phyloP scores from a whole-genome alignment of 768 basidiomycete genomes.

The Psilocybe cubensis region DNA sequence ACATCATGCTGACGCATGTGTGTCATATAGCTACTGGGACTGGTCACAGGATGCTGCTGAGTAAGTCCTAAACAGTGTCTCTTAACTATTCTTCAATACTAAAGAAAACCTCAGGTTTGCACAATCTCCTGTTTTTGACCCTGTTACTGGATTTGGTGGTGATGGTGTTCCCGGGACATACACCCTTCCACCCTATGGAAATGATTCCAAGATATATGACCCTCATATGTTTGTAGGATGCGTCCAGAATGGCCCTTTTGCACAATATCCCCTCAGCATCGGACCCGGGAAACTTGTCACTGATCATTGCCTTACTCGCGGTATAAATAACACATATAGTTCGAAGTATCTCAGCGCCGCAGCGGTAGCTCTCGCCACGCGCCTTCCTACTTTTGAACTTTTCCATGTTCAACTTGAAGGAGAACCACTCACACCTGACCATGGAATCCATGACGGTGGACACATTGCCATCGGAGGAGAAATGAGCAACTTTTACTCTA shows the following conservation, averaged over 20 bases:
- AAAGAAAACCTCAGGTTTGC: conserved; percentile 21
- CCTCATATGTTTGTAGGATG: conserved; percentile 25
- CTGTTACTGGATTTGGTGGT: conserved; percentile 35
- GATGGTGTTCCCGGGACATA: conserved; percentile 27
- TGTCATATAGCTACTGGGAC: conserved; percentile 35
- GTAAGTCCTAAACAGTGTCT: conserved; percentile 8
- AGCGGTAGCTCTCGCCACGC: conserved; percentile 25
- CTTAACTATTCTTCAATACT: conserved; percentile 10
- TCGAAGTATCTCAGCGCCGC: conserved; percentile 22
- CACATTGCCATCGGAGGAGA: conserved; percentile 39
- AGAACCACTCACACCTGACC: conserved; percentile 19
- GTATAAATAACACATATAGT: conserved; percentile 29
- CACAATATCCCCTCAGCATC: conserved; percentile 30
- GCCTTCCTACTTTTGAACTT: conserved; percentile 32
- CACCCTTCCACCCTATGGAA: conserved; percentile 25
- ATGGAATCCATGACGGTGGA: conserved; percentile 38
- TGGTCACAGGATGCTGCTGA: conserved; percentile 33
- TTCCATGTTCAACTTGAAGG: conserved; percentile 44
- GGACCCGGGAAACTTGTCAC: conserved; percentile 39
- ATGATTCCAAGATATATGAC: conserved; percentile 14
- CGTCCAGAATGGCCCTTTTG: conserved; percentile 38
- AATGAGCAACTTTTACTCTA: conserved; percentile 39
- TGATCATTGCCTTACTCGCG: conserved; percentile 36
- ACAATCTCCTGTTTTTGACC: conserved; percentile 35
- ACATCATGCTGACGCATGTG: conserved; percentile 12